phyloP scores from a whole-genome alignment of 805 yeast genomes.

The Kregervanrija pseudodelftensis region DNA sequence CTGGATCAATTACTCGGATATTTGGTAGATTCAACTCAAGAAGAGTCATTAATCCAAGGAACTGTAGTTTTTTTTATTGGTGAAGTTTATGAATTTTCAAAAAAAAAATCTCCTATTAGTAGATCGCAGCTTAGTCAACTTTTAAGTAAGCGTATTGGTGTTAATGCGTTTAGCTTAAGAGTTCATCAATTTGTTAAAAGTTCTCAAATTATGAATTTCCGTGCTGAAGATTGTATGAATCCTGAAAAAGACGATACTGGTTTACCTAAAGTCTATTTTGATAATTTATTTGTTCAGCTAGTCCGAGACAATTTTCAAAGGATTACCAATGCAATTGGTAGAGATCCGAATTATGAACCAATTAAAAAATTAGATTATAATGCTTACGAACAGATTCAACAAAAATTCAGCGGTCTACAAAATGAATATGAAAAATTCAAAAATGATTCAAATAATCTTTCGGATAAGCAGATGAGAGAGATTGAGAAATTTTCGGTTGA shows the following conservation, averaged over 20 bases:
- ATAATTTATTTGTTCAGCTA: conserved; percentile 51
- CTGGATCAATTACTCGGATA: conserved; percentile 63
- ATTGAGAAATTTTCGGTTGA: conserved; percentile 18
- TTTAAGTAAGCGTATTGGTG: conserved; percentile 67
- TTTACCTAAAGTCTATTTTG: conserved; percentile 76
- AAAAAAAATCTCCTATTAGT: conserved; percentile 52
- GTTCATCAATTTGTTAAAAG: conserved; percentile 66
- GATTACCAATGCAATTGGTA: conserved; percentile 61
- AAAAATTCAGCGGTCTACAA: conserved; percentile 20
- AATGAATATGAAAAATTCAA: conserved; percentile 14
- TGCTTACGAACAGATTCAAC: conserved; percentile 40
- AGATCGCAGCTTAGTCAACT: conserved; percentile 55
- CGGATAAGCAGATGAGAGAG: conserved; percentile 15
- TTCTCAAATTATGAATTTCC: conserved; percentile 47
- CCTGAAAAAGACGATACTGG: conserved; percentile 74
- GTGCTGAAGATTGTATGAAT: conserved; percentile 39
- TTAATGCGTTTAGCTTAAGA: conserved; percentile 68
- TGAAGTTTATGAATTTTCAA: conserved; percentile 68
- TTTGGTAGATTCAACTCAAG: conserved; percentile 38
- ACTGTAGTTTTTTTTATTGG: conserved; percentile 69
- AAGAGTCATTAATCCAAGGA: conserved; percentile 50
- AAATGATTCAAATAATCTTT: conserved; percentile 11
- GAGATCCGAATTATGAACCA: conserved; percentile 72
- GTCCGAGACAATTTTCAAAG: conserved; percentile 64
- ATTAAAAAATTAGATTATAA: conserved; percentile 57